Evolutionary conservation across 768 basidiomycete genomes (phyloP).

Genomic region (Phlebiopsis flavidoalba): DNA sequence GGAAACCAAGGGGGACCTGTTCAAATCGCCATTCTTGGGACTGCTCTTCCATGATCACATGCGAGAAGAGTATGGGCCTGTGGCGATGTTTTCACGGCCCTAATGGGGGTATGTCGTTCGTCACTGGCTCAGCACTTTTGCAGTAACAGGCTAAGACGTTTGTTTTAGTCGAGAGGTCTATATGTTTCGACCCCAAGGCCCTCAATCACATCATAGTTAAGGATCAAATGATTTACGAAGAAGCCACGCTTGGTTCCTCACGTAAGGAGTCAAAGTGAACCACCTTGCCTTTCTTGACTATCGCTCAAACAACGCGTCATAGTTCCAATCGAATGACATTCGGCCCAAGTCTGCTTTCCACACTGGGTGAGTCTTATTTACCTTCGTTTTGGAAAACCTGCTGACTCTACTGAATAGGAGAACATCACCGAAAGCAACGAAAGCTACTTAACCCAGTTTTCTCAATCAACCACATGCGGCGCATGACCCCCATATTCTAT

Average conservation of each 20-base stretch:
- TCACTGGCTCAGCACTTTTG: background rate
- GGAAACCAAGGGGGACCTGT: conserved; percentile 18
- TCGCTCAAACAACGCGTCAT: background rate
- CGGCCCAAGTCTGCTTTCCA: conserved; percentile 20
- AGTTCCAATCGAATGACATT: conserved; percentile 17
- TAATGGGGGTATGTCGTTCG: conserved; percentile 16
- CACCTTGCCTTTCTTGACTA: background rate
- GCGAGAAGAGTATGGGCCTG: conserved; percentile 14
- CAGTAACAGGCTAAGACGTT: background rate
- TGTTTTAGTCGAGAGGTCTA: conserved; percentile 26
- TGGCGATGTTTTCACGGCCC: conserved; percentile 15
- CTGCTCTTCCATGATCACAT: conserved; percentile 17
- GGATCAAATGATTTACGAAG: conserved; percentile 24
- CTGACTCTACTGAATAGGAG: conserved; percentile 14
- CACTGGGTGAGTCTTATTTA: conserved; percentile 5
- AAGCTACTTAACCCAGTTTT: conserved; percentile 29
- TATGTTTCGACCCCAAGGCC: conserved; percentile 42
- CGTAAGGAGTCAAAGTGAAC: conserved; percentile 8
- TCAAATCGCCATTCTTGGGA: conserved; percentile 9
- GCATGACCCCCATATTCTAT: conserved; percentile 24
- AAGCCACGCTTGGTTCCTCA: conserved; percentile 11
- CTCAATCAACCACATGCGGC: conserved; percentile 24
- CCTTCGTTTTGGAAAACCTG: background rate
- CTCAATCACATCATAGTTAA: conserved; percentile 42
- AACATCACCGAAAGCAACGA: conserved; percentile 23